Base-by-base conservation (phyloP, 2,329 filamentous ascomycete species). In the Helotiales sp. region DNA sequence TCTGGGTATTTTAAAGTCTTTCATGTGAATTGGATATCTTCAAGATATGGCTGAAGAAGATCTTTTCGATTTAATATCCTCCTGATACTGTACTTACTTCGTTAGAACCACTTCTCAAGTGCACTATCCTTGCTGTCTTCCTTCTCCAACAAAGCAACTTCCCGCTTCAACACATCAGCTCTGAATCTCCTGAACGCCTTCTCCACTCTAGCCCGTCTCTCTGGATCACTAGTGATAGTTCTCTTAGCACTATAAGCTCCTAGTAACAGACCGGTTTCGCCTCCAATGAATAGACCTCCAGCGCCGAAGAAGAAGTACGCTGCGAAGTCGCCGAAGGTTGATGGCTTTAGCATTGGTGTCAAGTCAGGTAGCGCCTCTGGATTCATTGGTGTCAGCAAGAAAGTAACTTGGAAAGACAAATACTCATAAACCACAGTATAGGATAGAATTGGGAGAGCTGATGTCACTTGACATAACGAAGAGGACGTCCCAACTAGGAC, bases 231-330 rank as follows among this genome's bases (percentile, higher is more conserved):
- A 1, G 74, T 76, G 53, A 89, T 81, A 1, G 74, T 74, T 34
- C 80, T 75, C 30, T 79, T 76, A 2, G 83, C 85, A 5, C 79
- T 77, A 47, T 77, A 77, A 1, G 78, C 79, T 0, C 87, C 86
- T 0, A 78, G 79, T 57, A 88, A 62, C 47, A 88, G 72, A 0
- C 86, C 86, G 12, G 79, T 72, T 72, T 89, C 86, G 7, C 86
- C 86, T 7, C 85, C 85, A 5, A 89, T 62, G 60, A 89, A 84
- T 5, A 88, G 68, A 0, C 86, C 85, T 13, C 84, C 85, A 0
- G 81, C 67, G 0, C 80, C 79, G 47, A 88, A 85, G 67, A 89
- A 81, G 60, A 81, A 80, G 66, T 86, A 88, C 0, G 86, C 83
- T 3, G 83, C 81, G 27, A 84, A 68, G 61, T 89, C 86, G 13